These are phyloP conservation scores for Pseudogymnoascus sp. DNA, from an alignment of 2,329 filamentous ascomycete species.

Conservation along the genomic window DNA sequence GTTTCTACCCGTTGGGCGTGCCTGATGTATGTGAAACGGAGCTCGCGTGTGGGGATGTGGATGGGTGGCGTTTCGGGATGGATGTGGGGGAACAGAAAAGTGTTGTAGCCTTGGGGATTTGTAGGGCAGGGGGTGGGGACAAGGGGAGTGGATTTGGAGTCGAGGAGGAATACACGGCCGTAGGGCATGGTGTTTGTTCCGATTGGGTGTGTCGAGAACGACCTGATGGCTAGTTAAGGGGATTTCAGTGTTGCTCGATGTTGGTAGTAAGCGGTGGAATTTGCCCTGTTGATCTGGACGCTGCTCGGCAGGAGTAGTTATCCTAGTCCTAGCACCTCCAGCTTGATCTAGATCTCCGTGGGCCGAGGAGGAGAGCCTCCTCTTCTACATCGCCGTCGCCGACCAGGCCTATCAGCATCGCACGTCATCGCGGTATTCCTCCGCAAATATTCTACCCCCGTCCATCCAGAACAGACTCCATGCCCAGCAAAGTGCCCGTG, in stretches of 20 bases:
- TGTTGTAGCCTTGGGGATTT: neutral
- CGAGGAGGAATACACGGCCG: neutral
- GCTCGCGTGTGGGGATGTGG: slow-evolving; percentile 1
- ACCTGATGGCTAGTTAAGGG: neutral
- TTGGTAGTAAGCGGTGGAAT: neutral
- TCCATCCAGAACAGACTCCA: neutral
- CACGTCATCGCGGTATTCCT: neutral
- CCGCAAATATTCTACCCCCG: neutral
- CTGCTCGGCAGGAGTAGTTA: neutral
- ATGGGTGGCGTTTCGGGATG: slow-evolving; percentile 1
- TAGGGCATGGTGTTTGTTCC: neutral
- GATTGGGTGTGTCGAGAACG: neutral
- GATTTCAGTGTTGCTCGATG: neutral
- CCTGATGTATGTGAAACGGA: slow-evolving; percentile 2
- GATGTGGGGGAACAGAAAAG: neutral
- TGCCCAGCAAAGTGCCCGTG: neutral
- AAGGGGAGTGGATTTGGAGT: neutral
- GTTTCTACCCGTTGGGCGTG: neutral
- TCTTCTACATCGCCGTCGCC: neutral
- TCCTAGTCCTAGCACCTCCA: neutral
- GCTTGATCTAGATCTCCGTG: neutral
- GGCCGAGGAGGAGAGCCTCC: neutral
- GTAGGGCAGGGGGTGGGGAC: neutral
- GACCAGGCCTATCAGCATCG: neutral
- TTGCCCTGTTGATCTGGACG: neutral